Percentiles rank a stretch among this genome's conserved stretches.
Conservation (phyloP, 345 rosid genomes). For the Pistacia atlantica region DNA sequence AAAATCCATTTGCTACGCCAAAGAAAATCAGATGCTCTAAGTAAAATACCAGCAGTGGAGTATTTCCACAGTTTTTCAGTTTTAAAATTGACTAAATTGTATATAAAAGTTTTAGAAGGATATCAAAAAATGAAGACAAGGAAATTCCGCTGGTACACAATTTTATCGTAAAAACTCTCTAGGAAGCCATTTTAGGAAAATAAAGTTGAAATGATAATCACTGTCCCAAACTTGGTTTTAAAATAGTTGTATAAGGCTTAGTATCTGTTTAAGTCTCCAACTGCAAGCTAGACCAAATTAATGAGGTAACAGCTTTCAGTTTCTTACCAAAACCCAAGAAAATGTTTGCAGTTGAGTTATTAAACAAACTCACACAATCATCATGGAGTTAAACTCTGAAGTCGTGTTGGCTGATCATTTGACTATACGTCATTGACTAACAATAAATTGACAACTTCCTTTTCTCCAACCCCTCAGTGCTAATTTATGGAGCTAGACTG, state of each 20-base stretch:
- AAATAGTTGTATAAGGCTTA: neutral
- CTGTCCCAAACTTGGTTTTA: neutral
- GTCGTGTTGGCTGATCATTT: too few species aligned
- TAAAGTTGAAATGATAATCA: neutral
- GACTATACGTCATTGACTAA: too few species aligned
- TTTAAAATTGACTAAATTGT: neutral
- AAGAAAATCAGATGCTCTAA: neutral
- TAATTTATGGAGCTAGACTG: neutral
- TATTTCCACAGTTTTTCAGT: neutral
- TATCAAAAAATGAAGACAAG: neutral
- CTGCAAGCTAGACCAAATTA: too few species aligned
- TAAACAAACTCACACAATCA: too few species aligned
- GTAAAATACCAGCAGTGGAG: neutral
- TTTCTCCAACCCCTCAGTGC: neutral
- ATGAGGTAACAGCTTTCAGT: too few species aligned
- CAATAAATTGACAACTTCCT: neutral
- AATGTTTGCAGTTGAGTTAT: too few species aligned
- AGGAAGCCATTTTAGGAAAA: conserved; percentile 1
- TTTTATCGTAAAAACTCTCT: neutral
- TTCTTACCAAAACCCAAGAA: too few species aligned
- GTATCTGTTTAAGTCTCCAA: too few species aligned
- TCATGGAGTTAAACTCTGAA: too few species aligned
- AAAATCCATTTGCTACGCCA: neutral
- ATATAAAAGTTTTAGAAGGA: neutral
- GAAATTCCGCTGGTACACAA: neutral